phyloP scores from a whole-genome alignment of 495 filamentous ascomycete genomes.

The Lophiotrema nucula region DNA sequence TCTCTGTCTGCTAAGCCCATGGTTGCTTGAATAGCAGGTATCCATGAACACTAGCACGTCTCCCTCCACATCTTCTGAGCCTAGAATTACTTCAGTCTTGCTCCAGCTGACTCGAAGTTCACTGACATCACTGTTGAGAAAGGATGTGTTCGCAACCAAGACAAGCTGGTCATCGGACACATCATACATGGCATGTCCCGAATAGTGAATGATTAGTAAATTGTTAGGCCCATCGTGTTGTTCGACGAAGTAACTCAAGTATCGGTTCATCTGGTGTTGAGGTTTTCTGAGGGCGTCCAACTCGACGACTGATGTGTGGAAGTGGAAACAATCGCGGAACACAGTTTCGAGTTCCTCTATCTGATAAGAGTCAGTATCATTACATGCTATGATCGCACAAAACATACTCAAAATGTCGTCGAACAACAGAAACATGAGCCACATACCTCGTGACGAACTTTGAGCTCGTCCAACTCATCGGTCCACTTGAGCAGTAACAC shows the following conservation, averaged over 20 bases:
- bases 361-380: conserved; percentile 5
- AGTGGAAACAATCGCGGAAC: conserved; percentile 31
- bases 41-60: conserved; percentile 37
- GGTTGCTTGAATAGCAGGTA: conserved; percentile 35
- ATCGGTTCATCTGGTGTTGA: conserved; percentile 24
- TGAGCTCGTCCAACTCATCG: conserved; percentile 32
- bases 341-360: conserved; percentile 22
- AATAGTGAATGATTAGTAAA: conserved; percentile 37
- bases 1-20: too few relatives aligned
- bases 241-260: conserved; percentile 19
- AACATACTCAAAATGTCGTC: too few relatives aligned
- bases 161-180: conserved; percentile 16
- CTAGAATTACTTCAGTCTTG: conserved; percentile 25
- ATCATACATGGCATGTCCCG: conserved; percentile 32
- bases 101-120: conserved; percentile 36
- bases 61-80: conserved; percentile 25
- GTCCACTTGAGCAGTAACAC: conserved; percentile 35
- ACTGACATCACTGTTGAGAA: conserved; percentile 15
- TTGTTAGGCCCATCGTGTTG: conserved; percentile 30
- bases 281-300: conserved; percentile 29
- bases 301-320: conserved; percentile 23
- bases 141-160: conserved; percentile 3
- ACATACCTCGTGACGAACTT: conserved; percentile 23
- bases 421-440: too few relatives aligned
- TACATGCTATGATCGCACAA: too few relatives aligned